Evolutionary conservation across 225 moss, liverwort and hornwort genomes (phyloP).

Genomic region (Bryoerythrophyllum caledonicum): DNA sequence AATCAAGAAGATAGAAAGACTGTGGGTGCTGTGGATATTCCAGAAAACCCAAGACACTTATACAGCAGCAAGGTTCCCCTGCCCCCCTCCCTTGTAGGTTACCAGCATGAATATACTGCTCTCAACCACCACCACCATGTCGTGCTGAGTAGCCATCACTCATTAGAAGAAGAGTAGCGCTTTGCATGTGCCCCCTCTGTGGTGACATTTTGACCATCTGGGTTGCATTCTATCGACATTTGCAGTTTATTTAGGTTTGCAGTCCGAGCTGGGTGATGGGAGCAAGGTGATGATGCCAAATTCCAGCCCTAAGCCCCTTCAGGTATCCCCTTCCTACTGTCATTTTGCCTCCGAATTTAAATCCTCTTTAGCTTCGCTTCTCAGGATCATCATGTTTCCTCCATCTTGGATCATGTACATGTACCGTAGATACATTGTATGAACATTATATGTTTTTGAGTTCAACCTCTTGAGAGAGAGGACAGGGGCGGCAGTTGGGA

Average conservation of each 20-base stretch:
- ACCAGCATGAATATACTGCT: slow-evolving; percentile 23
- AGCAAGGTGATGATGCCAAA: slow-evolving; percentile 29
- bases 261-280: slow-evolving; percentile 34
- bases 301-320: slow-evolving; percentile 23
- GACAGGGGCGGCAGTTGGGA: slow-evolving; percentile 4
- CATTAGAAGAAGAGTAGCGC: slow-evolving; percentile 21
- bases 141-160: slow-evolving; percentile 25
- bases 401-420: slow-evolving; percentile 51
- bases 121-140: slow-evolving; percentile 15
- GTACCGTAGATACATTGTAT: slow-evolving; percentile 55
- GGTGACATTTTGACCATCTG: slow-evolving; percentile 39
- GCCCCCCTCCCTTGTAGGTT: slow-evolving; percentile 20
- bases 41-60: slow-evolving; percentile 25
- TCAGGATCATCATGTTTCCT: slow-evolving; percentile 41
- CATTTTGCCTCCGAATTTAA: slow-evolving; percentile 17
- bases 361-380: slow-evolving; percentile 18
- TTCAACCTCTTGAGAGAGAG: slow-evolving; percentile 8
- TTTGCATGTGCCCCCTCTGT: slow-evolving; percentile 31
- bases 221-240: slow-evolving; percentile 40
- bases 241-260: slow-evolving; percentile 43
- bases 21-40: slow-evolving; percentile 35
- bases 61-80: slow-evolving; percentile 20
- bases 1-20: slow-evolving; percentile 30
- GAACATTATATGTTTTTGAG: slow-evolving; percentile 37
- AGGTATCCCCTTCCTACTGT: slow-evolving; percentile 35